Percentiles rank a stretch among this genome's conserved stretches.
phyloP scores from a whole-genome alignment of 345 rosid genomes.

The Kernera saxatilis region DNA sequence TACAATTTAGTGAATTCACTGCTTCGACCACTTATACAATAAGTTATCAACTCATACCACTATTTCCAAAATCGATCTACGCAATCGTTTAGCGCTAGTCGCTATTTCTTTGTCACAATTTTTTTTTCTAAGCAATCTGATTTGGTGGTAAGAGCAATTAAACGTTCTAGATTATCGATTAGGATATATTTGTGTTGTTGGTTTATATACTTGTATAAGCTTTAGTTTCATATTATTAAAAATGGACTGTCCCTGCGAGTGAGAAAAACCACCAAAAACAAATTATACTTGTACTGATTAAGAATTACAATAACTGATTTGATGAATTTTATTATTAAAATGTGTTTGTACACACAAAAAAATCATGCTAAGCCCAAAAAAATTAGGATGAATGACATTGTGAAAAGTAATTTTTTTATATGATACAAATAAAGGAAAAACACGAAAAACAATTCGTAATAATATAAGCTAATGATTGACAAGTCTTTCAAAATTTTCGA shows the following conservation, averaged over 20 bases:
- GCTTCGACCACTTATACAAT: not conserved
- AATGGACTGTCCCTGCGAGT: not conserved
- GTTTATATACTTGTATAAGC: not conserved
- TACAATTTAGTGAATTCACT: not conserved
- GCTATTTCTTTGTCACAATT: not conserved
- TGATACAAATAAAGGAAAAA: not conserved
- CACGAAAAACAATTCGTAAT: not conserved
- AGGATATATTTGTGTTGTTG: not conserved
- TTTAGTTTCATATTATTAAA: not conserved
- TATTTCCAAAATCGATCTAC: not conserved
- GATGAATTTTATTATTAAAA: not conserved
- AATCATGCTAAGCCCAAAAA: not conserved
- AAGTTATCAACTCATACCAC: conserved; percentile 1
- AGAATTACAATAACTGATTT: not conserved
- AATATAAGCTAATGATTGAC: not conserved
- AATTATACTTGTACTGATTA: too few species aligned
- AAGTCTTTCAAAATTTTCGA: not conserved
- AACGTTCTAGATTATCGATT: not conserved
- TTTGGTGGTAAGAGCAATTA: not conserved
- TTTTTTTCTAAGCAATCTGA: not conserved
- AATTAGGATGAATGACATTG: not conserved
- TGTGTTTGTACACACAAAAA: too few species aligned
- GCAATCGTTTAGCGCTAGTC: not conserved
- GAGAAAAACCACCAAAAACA: not conserved
- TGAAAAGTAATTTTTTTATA: not conserved